Evolutionary conservation across 805 yeast species (phyloP), one percentile per base, ranked within the genome.

Genomic region (Teunomyces tritomae): DNA sequence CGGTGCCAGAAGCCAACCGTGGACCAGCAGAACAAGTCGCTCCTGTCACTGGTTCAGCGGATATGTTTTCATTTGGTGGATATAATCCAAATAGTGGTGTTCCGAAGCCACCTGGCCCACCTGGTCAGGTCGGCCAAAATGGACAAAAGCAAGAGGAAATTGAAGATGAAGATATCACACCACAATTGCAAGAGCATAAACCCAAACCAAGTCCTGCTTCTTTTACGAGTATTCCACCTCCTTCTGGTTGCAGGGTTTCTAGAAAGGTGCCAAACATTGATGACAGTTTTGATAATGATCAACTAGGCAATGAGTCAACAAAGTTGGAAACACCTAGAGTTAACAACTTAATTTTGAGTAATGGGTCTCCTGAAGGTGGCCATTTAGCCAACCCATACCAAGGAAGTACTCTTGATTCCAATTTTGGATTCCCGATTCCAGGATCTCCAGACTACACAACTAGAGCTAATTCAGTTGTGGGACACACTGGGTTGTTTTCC

Each of bases 381-480:
- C 53, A 45, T 16, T 58, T 57, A 55, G 62, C 62, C 46, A 57
- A 62, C 43, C 68, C 71, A 3, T 67, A 59, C 49, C 67, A 62
- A 37, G 53, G 45, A 4, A 55, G 48, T 9, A 44, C 34, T 10
- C 47, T 58, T 32, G 61, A 59, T 33, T 50, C 55, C 36, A 58
- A 63, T 13, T 67, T 70, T 41, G 76, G 70, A 44, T 73, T 71
- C 55, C 73, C 78, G 3, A 71, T 72, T 24, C 78, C 78, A 3
- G 74, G 75, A 1, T 67, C 76, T 0, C 78, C 78, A 1, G 78
- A 73, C 20, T 57, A 58, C 43, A 69, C 77, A n/a, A 71, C 75
- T 1, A 49, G 78, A 45, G 77, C 76, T 20, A 72, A 73, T 49
- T 71, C 77, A 4, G 74, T 72, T 4, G 54, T 71, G 36, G 74